Evolutionary conservation across 2,329 filamentous ascomycete genomes (phyloP).

Genomic region (Fusarium tupiense): DNA sequence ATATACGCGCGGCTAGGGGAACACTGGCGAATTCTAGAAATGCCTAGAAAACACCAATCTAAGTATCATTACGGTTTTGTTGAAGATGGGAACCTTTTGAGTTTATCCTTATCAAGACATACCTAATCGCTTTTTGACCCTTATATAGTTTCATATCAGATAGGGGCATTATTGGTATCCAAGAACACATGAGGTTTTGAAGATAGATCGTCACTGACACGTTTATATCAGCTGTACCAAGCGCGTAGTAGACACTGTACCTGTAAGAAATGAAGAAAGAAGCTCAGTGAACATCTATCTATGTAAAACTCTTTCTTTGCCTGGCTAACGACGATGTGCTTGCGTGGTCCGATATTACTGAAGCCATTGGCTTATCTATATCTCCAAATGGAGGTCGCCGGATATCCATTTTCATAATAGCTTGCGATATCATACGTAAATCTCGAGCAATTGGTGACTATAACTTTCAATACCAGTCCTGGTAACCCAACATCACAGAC

Average conservation of each 20-base stretch:
- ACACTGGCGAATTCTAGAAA: background rate
- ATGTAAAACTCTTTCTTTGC: background rate
- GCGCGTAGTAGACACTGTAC: background rate
- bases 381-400: background rate
- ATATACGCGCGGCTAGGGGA: conserved; percentile 9
- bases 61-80: background rate
- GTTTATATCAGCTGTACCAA: background rate
- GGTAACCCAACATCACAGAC: background rate
- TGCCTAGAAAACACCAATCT: background rate
- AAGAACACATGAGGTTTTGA: background rate
- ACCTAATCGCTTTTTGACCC: background rate
- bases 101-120: background rate
- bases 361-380: background rate
- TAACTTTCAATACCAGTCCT: background rate
- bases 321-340: background rate
- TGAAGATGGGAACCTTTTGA: background rate
- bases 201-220: background rate
- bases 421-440: background rate
- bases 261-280: background rate
- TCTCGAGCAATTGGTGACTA: background rate
- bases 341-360: background rate
- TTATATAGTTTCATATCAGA: background rate
- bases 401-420: background rate
- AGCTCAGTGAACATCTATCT: background rate
- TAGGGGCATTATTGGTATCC: background rate